Conservation (phyloP, 192 early-diverging fungal species). For the Coemansia sp. region DNA sequence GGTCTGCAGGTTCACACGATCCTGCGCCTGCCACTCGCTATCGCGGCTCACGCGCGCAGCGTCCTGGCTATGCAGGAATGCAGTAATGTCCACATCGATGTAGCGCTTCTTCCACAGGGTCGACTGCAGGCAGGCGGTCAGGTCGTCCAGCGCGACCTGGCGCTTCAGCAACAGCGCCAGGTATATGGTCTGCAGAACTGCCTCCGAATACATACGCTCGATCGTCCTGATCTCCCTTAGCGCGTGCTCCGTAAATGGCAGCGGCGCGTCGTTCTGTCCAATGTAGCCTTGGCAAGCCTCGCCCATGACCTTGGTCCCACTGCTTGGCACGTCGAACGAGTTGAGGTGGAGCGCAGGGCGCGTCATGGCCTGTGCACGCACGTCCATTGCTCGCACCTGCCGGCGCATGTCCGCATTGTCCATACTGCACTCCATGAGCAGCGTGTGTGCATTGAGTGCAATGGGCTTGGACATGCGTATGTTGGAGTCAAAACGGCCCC, state of each 20-base stretch:
- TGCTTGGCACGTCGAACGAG: constrained; percentile 12
- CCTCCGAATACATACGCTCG: constrained; percentile 47
- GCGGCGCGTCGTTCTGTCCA: constrained; percentile 29
- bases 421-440: constrained; percentile 50
- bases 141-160: constrained; percentile 27
- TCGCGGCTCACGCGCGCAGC: constrained; percentile 32
- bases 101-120: constrained; percentile 35
- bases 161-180: constrained; percentile 42
- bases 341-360: constrained; percentile 34
- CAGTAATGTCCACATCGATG: constrained; percentile 46
- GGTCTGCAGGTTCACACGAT: constrained; percentile 27
- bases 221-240: constrained; percentile 34
- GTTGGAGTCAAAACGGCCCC: background rate
- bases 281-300: constrained; percentile 37
- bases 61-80: constrained; percentile 50
- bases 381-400: constrained; percentile 18
- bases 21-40: constrained; percentile 28
- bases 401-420: constrained; percentile 43
- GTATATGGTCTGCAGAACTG: constrained; percentile 45
- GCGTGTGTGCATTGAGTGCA: constrained; percentile 32
- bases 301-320: constrained; percentile 24
- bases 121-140: constrained; percentile 28
- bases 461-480: background rate
- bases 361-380: background rate
- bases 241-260: constrained; percentile 41